Evolutionary conservation across 2,329 filamentous ascomycete species (phyloP), one percentile per base, ranked within the genome.

Genomic region (Fusarium buxicola): DNA sequence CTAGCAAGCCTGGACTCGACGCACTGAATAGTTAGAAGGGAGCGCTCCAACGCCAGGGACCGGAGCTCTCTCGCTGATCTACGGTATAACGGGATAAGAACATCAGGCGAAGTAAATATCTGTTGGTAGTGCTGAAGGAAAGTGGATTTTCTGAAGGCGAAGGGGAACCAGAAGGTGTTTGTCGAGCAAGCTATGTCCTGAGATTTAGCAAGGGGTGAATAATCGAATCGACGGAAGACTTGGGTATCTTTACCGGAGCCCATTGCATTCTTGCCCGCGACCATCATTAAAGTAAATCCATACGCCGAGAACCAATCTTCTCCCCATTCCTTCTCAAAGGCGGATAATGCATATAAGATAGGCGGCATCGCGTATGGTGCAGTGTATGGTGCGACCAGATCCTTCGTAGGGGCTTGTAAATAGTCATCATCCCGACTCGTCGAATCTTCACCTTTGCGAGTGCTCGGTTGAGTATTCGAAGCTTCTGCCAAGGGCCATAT

Each of bases 301-400:
- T 58, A 55, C 16, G 55, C 55, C 2, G 55, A 58, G 36, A 55
- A 58, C 11, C 24, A 47, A 32, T 55, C 55, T 25, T 58, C 55
- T 16, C 55, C 49, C 49, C 55, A 58, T 36, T 54, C 49, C 36
- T n/a, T 43, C 35, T 58, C 55, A 25, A 58, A 48, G 49, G 24
- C 28, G n/a, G 49, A 28, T 11, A 58, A 38, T 13, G 41, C 12
- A 35, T 55, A 34, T 18, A 49, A 18, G 25, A 49, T 49, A 13
- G 44, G 36, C 5, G 30, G 30, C 12, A 7, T 43, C 28, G 30
- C 25, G n/a, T 16, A 49, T 35, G n/a, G 28, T 35, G 48, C 13
- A 31, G 39, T 36, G 13, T 10, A 12, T 8, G n/a, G 15, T 27
- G 7, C 9, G 15, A 34, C 16, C 6, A 41, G 18, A 8, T 5